A percentile compares a stretch with the other conserved stretches of the same genome.
These are phyloP conservation scores for Acacia acuminata DNA, from an alignment of 306 rosid genomes.

Conservation along the genomic window DNA sequence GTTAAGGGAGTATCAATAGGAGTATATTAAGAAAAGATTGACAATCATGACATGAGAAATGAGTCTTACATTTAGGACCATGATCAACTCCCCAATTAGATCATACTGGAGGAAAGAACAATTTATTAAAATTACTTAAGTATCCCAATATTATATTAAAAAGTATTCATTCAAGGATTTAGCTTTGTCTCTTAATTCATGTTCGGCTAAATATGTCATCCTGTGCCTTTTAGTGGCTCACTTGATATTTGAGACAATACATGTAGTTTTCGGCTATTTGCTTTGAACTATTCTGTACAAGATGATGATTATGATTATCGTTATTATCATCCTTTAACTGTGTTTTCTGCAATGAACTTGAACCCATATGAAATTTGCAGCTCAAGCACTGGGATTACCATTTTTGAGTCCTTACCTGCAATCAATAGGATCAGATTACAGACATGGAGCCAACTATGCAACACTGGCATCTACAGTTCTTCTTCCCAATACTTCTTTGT, in stretches of 20 bases:
- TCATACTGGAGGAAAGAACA: too few relatives aligned
- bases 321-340: not conserved
- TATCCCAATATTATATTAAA: not conserved
- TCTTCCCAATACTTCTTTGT: constrained; percentile 54
- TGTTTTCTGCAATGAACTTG: not conserved
- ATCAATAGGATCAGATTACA: constrained; percentile 64
- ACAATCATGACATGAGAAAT: too few relatives aligned
- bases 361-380: constrained; percentile 45
- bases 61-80: too few relatives aligned
- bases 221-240: too few relatives aligned
- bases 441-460: constrained; percentile 77
- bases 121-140: not conserved
- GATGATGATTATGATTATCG: not conserved
- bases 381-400: constrained; percentile 65
- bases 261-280: not conserved
- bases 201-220: too few relatives aligned
- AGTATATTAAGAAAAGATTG: too few relatives aligned
- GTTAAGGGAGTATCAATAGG: too few relatives aligned
- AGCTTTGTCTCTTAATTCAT: not conserved
- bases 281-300: not conserved
- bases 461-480: constrained; percentile 77
- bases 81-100: too few relatives aligned
- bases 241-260: not conserved
- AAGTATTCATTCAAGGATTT: not conserved
- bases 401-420: constrained; percentile 75